Evolutionary conservation across 2,329 filamentous ascomycete species (phyloP).

Genomic region (Xylaria sp.): DNA sequence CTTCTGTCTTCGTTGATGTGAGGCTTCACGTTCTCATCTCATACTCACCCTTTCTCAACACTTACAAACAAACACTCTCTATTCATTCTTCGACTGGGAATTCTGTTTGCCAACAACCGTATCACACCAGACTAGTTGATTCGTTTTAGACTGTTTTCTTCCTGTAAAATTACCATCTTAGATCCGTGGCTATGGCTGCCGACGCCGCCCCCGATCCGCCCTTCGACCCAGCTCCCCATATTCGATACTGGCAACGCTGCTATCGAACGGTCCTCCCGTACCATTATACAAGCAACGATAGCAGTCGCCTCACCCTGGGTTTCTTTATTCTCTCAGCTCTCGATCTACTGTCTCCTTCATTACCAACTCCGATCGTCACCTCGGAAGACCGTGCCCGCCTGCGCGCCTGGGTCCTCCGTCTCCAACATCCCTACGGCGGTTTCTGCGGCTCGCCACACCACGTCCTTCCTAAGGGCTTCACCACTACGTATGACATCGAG

Average conservation of each 20-base stretch:
- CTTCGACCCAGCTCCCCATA: slow-evolving; percentile 61
- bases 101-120: not conserved
- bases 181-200: slow-evolving; percentile 12
- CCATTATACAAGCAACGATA: slow-evolving; percentile 82
- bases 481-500: slow-evolving; percentile 33
- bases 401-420: slow-evolving; percentile 75
- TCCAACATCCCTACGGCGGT: slow-evolving; percentile 80
- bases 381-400: slow-evolving; percentile 41
- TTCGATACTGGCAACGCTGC: slow-evolving; percentile 91
- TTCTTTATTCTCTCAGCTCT: slow-evolving; percentile 86
- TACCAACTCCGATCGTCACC: slow-evolving; percentile 47
- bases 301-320: slow-evolving; percentile 80
- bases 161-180: no score
- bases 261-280: slow-evolving; percentile 74
- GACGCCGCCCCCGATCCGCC: slow-evolving; percentile 13
- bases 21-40: not conserved
- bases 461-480: slow-evolving; percentile 35
- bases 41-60: not conserved
- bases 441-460: slow-evolving; percentile 82
- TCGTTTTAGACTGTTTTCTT: no score
- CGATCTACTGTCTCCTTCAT: slow-evolving; percentile 66
- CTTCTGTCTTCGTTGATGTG: not conserved
- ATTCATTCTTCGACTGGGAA: no score
- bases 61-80: not conserved
- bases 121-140: not conserved